Conservation (phyloP, 2,329 filamentous ascomycete species). For the Nannizzia gypsea region DNA sequence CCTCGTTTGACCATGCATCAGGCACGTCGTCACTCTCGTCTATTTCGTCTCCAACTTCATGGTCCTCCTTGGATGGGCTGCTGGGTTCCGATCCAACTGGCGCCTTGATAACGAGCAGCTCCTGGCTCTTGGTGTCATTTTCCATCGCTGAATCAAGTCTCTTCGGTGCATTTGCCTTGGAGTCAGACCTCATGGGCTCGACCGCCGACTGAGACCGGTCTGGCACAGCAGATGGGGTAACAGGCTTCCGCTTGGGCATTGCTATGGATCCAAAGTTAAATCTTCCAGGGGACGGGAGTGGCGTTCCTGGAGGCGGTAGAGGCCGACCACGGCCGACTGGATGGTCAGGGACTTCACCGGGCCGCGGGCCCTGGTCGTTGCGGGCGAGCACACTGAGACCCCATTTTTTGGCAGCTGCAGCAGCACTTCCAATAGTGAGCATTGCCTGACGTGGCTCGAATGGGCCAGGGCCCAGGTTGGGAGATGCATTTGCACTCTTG, state of each 20-base stretch:
- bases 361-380: constrained; percentile 28
- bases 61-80: constrained; percentile 7
- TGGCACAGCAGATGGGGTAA: constrained; percentile 36
- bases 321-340: constrained; percentile 77
- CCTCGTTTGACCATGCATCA: constrained; percentile 2
- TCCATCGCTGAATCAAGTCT: constrained; percentile 28
- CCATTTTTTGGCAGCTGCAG: constrained; percentile 51
- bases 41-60: not conserved
- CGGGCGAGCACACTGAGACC: constrained; percentile 39
- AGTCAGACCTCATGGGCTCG: constrained; percentile 25
- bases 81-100: constrained; percentile 44
- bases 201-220: constrained; percentile 19
- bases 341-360: constrained; percentile 42
- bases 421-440: constrained; percentile 39
- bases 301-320: constrained; percentile 66
- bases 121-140: constrained; percentile 31
- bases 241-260: constrained; percentile 54
- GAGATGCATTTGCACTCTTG: not conserved
- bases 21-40: not conserved
- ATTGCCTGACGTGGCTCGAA: constrained; percentile 25
- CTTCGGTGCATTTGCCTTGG: constrained; percentile 41
- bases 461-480: not conserved
- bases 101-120: constrained; percentile 54
- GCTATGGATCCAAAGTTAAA: constrained; percentile 43
- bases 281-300: constrained; percentile 58